Percentiles rank a stretch among this genome's conserved stretches.
These are phyloP conservation scores for Tetrahymena elliotti DNA, from an alignment of 73 alveolate genomes.

Conservation along the genomic window DNA sequence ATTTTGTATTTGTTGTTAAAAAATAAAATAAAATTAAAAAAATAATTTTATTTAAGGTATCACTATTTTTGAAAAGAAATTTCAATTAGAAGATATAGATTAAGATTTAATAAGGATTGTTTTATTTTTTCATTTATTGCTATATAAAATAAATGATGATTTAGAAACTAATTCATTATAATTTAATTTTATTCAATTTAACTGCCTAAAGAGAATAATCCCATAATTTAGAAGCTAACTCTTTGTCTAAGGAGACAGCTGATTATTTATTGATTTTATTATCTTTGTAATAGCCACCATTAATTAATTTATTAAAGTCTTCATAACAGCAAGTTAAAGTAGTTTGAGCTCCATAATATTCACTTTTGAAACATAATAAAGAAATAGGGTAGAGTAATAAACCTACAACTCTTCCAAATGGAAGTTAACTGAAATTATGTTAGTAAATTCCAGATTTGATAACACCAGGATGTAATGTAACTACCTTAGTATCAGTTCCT, in stretches of 20 bases:
- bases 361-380: not conserved
- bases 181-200: not conserved
- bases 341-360: not conserved
- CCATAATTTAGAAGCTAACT: not conserved
- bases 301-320: not conserved
- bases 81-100: no score
- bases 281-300: not conserved
- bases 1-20: no score
- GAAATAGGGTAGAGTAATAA: not conserved
- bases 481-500: slow-evolving; percentile 42
- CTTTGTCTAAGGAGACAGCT: not conserved
- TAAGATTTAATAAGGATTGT: not conserved
- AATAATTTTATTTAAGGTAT: no score
- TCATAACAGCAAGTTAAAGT: not conserved
- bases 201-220: not conserved
- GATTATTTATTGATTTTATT: not conserved
- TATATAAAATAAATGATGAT: no score
- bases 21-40: no score
- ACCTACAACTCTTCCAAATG: not conserved
- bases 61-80: no score
- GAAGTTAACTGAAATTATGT: not conserved
- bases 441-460: slow-evolving; percentile 24
- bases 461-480: slow-evolving; percentile 56
- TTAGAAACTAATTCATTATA: not conserved
- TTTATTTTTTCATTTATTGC: not conserved